Conservation (phyloP, 441 rosid species). For the Mallotus japonicus region DNA sequence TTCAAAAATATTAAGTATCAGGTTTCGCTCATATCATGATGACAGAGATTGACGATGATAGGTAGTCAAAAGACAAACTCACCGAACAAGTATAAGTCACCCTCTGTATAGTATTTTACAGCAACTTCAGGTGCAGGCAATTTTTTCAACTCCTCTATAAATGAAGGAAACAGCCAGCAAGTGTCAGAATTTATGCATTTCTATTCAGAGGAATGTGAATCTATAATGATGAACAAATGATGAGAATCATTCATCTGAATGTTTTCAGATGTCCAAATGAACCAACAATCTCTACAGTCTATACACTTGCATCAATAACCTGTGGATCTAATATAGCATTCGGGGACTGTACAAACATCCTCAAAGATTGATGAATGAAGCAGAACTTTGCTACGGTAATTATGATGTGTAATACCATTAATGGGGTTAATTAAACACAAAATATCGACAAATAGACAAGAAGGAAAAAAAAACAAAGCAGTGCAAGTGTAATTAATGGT, state of each 20-base stretch:
- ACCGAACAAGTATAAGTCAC: slow-evolving; percentile 87
- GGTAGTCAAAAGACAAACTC: slow-evolving; percentile 26
- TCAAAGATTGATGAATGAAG: background rate
- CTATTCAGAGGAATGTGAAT: background rate
- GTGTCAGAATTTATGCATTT: slow-evolving; percentile 1
- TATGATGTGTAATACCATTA: background rate
- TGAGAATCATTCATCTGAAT: slow-evolving; percentile 8
- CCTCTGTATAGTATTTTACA: slow-evolving; percentile 78
- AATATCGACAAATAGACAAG: background rate
- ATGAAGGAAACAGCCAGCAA: slow-evolving; percentile 11
- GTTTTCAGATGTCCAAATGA: background rate
- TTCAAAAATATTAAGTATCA: slow-evolving; percentile 8
- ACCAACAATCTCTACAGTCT: background rate
- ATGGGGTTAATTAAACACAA: background rate
- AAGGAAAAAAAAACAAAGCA: background rate
- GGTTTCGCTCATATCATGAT: background rate
- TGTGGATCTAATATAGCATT: background rate
- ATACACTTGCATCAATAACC: slow-evolving; percentile 3
- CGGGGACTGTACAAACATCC: background rate
- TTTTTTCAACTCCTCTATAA: slow-evolving; percentile 72
- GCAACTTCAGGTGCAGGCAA: slow-evolving; percentile 85
- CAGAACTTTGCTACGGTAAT: background rate
- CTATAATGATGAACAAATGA: background rate
- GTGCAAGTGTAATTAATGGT: background rate
- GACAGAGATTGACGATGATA: background rate